Evolutionary conservation across 306 rosid species (phyloP), one percentile per base, ranked within the genome.

Genomic region (Lupinus albus): DNA sequence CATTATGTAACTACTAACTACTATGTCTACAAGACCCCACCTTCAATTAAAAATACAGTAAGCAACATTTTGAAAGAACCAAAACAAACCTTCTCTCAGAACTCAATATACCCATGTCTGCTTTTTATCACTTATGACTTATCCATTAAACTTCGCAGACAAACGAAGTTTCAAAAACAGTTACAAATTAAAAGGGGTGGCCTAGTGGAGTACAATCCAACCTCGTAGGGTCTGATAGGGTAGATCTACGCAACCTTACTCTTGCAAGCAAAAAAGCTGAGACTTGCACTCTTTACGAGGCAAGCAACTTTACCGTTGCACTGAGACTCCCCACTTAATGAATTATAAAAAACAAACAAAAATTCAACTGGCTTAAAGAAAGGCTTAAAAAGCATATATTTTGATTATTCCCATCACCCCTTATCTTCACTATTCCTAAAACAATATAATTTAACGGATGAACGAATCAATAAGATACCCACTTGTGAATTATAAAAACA

Each of bases 61-160:
- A 41, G n/a, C 39, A 61, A 59, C 36, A 58, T 4, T 8, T 17
- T 77, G 71, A 64, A 25, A 39, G 3, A 63, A n/a, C 20, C 8
- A 7, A 61, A 61, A 53, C 15, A 33, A 21, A 30, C 36, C 61
- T 0, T 12, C 63, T 17, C 2, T 38, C 14, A 67, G 20, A 61
- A 13, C 54, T 61, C 46, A 54, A 70, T 15, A 30, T 41, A 18
- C 3, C 16, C 21, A 6, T 7, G 18, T 30, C 8, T 17, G 11
- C 30, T 25, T 48, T 1, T 39, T 12, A 33, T 51, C 57, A 42
- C 25, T 68, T 12, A 33, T 51, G 48, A 42, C 25, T 68, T 1
- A 56, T 16, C 42, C 70, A 70, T 3, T 9, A 47, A 59, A 28
- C 64, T 3, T 11, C 39, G 42, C 11, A 63, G 17, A 41, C 9